These are phyloP conservation scores for Hyphodiscus sp. DNA, from an alignment of 2,329 filamentous ascomycete species.

Conservation along the genomic window DNA sequence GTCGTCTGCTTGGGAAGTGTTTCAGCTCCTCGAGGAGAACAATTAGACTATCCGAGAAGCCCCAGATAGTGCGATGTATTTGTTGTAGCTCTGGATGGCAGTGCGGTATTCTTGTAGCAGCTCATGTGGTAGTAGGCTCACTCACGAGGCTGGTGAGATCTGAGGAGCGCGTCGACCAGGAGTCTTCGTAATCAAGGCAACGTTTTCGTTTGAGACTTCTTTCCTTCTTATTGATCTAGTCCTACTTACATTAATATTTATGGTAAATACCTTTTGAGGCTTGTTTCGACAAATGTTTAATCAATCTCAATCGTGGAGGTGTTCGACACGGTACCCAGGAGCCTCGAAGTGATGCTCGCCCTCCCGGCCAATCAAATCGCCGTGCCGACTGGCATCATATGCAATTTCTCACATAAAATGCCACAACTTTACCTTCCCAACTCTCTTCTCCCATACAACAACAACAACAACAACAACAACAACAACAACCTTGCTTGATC, in stretches of 20 bases:
- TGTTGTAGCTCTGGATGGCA: not conserved
- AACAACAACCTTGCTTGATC: not conserved
- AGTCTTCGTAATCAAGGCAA: not conserved
- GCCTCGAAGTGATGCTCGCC: not conserved
- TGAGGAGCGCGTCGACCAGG: not conserved
- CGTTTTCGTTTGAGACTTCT: not conserved
- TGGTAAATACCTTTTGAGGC: no score
- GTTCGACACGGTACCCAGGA: no score
- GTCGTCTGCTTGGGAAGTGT: not conserved
- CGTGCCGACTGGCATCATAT: not conserved
- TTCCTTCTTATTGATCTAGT: no score
- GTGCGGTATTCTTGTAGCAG: not conserved
- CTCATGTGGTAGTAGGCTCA: no score
- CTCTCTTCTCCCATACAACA: not conserved
- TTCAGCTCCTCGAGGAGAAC: not conserved
- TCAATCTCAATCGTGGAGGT: no score
- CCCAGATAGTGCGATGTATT: not conserved
- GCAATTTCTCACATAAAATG: not conserved
- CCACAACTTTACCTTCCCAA: not conserved
- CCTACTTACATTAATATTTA: no score
- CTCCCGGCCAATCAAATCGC: not conserved
- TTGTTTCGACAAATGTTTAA: no score
- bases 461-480: not conserved
- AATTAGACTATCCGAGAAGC: not conserved
- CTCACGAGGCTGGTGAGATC: not conserved